Percentiles rank a stretch among this genome's conserved stretches.
These are phyloP conservation scores for Zygosaccharomyces pseudorouxii DNA, from an alignment of 805 yeast genomes.

Conservation along the genomic window DNA sequence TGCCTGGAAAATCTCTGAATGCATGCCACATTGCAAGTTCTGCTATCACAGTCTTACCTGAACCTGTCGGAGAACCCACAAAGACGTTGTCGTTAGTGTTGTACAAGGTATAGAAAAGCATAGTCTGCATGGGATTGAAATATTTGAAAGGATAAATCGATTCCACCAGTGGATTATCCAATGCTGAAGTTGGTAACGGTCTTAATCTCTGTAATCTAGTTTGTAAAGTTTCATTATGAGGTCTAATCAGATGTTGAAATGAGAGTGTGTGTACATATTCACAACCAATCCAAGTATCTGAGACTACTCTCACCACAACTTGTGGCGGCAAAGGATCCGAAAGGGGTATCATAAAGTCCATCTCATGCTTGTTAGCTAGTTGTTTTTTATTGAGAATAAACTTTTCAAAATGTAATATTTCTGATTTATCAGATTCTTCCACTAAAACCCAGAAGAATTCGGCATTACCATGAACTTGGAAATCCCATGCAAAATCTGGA, in stretches of 20 bases:
- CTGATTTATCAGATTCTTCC: conserved; percentile 73
- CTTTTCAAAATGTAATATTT: conserved; percentile 77
- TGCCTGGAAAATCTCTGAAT: conserved; percentile 70
- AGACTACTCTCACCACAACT: conserved; percentile 68
- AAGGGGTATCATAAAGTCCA: conserved; percentile 91
- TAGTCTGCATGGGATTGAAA: conserved; percentile 98
- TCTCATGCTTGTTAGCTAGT: conserved; percentile 52
- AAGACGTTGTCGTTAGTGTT: conserved; percentile 74
- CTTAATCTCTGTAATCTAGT: conserved; percentile 75
- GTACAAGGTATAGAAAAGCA: conserved; percentile 88
- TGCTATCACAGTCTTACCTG: conserved; percentile 96
- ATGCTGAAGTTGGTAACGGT: conserved; percentile 80
- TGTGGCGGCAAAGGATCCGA: conserved; percentile 89
- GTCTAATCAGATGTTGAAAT: conserved; percentile 84
- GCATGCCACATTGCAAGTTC: conserved; percentile 98
- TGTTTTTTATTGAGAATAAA: conserved; percentile 61
- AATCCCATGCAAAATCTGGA: conserved; percentile 86
- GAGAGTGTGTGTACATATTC: conserved; percentile 74
- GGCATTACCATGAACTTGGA: conserved; percentile 69
- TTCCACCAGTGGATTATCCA: conserved; percentile 65
- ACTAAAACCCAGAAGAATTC: conserved; percentile 91
- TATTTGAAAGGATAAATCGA: conserved; percentile 71
- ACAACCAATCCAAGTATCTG: conserved; percentile 88
- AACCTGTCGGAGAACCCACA: conserved; percentile 98
- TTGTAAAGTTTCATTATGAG: conserved; percentile 79